Evolutionary conservation across 257 asterid species (phyloP), one percentile per base, ranked within the genome.

Genomic region (Solanum etuberosum): DNA sequence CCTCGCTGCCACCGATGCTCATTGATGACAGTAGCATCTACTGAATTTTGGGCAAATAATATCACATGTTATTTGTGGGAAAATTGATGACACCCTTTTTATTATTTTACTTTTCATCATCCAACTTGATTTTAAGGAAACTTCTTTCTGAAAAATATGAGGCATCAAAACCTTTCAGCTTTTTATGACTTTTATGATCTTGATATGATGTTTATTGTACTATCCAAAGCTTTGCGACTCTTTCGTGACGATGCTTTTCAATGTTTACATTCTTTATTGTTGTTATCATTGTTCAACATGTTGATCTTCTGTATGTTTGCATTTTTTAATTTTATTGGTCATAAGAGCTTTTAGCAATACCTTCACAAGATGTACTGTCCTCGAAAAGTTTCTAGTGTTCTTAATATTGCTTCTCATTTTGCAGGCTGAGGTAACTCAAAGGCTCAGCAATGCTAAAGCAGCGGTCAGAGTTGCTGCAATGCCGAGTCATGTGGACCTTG

Each of bases 381-480:
- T 46, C 31, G 2, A 35, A 31, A 32, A 31, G n/a, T 71, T 85
- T 54, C 16, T 46, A 27, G 25, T 70, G n/a, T 31, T 70, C 34
- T 12, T 43, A 27, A 43, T 7, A 25, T 46, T 70, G 37, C 86
- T 67, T 74, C 74, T 11, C 42, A 68, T 78, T 73, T 80, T 86
- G 87, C 92, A 95, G 98, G 97, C 98, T 63, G 98, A 93, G 91
- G 96, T 91, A 70, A 95, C 98, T 77, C 98, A 95, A 61, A 92
- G 98, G 89, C 92, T 93, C 73, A 91, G 91, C 92, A 93, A 93
- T 88, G 40, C 90, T 38, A 92, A 91, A 83, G 92, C 88, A 67
- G 89, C 90, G 14, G 90, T 94, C 51, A 89, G 88, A 90, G 87
- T 86, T 88, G 83, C 87, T 87, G 95, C 94, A 86, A 83, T 91